Conservation (phyloP, 352 stramenopile species). For the Globisporangium orthogonon region DNA sequence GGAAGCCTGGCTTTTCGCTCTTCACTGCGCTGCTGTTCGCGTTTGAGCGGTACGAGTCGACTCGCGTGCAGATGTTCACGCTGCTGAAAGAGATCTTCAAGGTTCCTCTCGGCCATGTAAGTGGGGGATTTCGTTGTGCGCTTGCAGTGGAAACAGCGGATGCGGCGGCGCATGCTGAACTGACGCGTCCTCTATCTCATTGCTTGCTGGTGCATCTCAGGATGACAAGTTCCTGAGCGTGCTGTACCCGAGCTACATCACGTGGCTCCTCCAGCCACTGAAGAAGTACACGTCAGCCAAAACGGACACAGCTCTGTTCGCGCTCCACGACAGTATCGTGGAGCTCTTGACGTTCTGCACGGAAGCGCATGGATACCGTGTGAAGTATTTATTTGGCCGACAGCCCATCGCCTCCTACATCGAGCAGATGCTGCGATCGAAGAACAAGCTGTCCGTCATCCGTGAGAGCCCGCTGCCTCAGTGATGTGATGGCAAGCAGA, state of each 20-base stretch:
- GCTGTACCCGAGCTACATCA: constrained; percentile 85
- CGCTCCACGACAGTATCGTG: constrained; percentile 77
- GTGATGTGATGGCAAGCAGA: background rate
- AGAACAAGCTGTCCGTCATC: constrained; percentile 82
- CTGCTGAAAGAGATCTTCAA: constrained; percentile 71
- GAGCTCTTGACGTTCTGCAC: constrained; percentile 85
- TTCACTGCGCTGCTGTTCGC: constrained; percentile 67
- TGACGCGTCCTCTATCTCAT: background rate
- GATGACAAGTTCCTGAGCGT: constrained; percentile 87
- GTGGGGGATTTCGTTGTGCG: background rate
- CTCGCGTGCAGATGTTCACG: constrained; percentile 60
- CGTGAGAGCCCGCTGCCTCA: constrained; percentile 30
- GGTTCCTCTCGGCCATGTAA: constrained; percentile 58
- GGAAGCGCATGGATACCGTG: constrained; percentile 74
- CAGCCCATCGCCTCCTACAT: constrained; percentile 71
- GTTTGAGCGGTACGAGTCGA: constrained; percentile 58
- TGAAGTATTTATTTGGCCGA: constrained; percentile 84
- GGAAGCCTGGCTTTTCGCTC: constrained; percentile 55
- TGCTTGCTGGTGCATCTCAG: constrained; percentile 12
- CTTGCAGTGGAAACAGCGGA: background rate
- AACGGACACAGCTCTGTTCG: constrained; percentile 48
- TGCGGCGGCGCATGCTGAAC: background rate
- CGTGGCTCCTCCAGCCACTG: constrained; percentile 76
- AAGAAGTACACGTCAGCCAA: constrained; percentile 62
- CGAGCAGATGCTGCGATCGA: constrained; percentile 68